Base-by-base conservation (phyloP, 208 protist genomes). In the Wallacemonas sp. region DNA sequence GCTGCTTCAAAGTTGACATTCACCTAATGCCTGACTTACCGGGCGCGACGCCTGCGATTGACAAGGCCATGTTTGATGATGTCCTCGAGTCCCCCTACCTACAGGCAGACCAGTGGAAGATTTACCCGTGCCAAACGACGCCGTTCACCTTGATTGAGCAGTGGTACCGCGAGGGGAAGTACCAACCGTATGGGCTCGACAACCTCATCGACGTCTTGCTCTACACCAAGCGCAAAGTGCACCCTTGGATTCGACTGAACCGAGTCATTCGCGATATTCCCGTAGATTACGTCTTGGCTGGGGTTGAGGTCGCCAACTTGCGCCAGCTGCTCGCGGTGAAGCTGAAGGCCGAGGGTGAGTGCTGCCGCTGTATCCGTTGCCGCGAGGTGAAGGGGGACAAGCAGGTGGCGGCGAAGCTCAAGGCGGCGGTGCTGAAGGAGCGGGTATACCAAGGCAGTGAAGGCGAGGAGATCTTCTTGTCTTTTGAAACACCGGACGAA, bases 21-120 rank as follows among this genome's bases (percentile, higher is more conserved):
- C 98, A 99, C 65, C 97, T 99, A 72, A 99, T 99, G 99, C 99
- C 99, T 4, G 98, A 99, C 88, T 77, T 99, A 26, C 98, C 98
- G 28, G 96, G 97, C 42, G 88, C 97, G 15, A 96, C 84, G 24
- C 84, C 98, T 26, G 93, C 94, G 24, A 79, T 97, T 38, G 98
- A 99, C 78, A 80, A 97, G 28, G 72, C 77, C 36, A 96, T 97
- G 76, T 98, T 99, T 66, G 83, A 92, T 51, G 96, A 99, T 62
- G 93, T 98, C 19, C 95, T 99, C 53, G 74, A 91, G 61, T 98
- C 97, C 34, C 94, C 97, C 1, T 86, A 88, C 21, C 97, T 99
- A 65, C 90, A 99, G 53, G 86, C 96, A 3, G 99, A 99, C 60
- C 98, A 99, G 61, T 92, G 99, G 66, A 99, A 99, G 72, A 85